Base-by-base conservation (phyloP, 768 basidiomycete genomes). In the Boletus vinaceobasis region DNA sequence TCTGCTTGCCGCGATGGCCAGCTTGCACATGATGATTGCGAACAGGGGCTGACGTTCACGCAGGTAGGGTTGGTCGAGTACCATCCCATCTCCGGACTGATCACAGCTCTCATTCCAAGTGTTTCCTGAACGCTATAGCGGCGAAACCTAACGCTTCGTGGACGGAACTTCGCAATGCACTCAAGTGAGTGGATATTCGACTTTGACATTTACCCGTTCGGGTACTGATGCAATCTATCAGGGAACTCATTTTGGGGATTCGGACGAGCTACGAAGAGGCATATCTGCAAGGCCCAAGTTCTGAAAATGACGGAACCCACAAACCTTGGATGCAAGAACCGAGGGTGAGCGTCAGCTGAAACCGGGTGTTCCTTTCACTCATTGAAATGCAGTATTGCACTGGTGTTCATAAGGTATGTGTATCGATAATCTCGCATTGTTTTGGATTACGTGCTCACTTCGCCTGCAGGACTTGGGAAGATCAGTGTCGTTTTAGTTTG, bases 1-100 rank as follows among this genome's bases (percentile, higher is more conserved):
- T 66, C 66, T 0, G 64, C 68, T 6, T 69, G 67, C 43, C 58
- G 60, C 9, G 66, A 71, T 17, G 48, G 45, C 11, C 65, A 69
- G 5, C 4, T 42, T 19, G 66, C 69, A 7, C 55, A 58, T 14
- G 68, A 69, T 36, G 65, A 68, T 37, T 38, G 52, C 13, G 46
- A 48, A 43, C 57, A 37, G 33, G 48, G 39, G 26, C 13, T 56
- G 10, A 68, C 68, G 10, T 66, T 68, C 36, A 68, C 67, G 14
- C 64, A 60, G 66, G 67, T 68, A 14, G 4, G 5, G 6, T n/a
- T 0, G 40, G 23, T 35, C 10, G 17, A n/a, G 5, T n/a, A 27
- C n/a, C 6, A 23, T n/a, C 32, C 5, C 7, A 37, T 40, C 35
- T 39, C 8, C 2, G 1, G 21, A 32, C 42, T 57, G 37, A 58